phyloP scores from a whole-genome alignment of 352 stramenopile species.

The Globisporangium lucens region DNA sequence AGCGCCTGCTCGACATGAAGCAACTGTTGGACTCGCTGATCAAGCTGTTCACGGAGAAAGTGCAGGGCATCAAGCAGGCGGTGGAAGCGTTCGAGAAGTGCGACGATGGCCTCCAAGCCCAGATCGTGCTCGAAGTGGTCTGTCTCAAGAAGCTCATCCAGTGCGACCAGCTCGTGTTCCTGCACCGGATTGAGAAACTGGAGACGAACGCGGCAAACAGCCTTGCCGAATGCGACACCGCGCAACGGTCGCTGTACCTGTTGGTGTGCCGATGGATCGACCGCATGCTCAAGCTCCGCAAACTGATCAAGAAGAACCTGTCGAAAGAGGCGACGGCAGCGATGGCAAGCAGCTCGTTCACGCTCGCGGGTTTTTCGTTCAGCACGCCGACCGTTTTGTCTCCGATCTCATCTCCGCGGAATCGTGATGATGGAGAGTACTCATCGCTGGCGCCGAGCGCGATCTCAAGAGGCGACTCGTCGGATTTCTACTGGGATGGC shows the following conservation, averaged over 20 bases:
- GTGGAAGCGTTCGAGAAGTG: slow-evolving; percentile 60
- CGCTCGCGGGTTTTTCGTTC: slow-evolving; percentile 49
- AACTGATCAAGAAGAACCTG: slow-evolving; percentile 62
- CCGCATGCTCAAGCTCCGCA: slow-evolving; percentile 68
- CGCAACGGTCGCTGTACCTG: slow-evolving; percentile 59
- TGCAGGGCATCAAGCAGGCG: slow-evolving; percentile 52
- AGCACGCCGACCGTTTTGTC: slow-evolving; percentile 43
- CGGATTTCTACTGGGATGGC: slow-evolving; percentile 27
- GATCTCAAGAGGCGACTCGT: slow-evolving; percentile 31
- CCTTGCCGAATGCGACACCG: slow-evolving; percentile 44
- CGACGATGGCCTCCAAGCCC: slow-evolving; percentile 44
- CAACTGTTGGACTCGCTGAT: slow-evolving; percentile 42
- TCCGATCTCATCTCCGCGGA: slow-evolving; percentile 40
- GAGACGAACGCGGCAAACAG: slow-evolving; percentile 26
- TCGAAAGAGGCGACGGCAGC: slow-evolving; percentile 28
- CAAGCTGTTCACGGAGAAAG: slow-evolving; percentile 55
- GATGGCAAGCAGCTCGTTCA: slow-evolving; percentile 41
- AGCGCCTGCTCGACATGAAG: slow-evolving; percentile 30
- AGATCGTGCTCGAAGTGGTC: slow-evolving; percentile 70
- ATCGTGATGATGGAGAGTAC: slow-evolving; percentile 19
- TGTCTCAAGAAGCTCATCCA: slow-evolving; percentile 48
- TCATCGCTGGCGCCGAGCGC: slow-evolving; percentile 35
- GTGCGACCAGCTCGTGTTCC: slow-evolving; percentile 37
- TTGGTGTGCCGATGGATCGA: slow-evolving; percentile 73
- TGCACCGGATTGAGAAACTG: slow-evolving; percentile 40